phyloP scores from a whole-genome alignment of 2,329 filamentous ascomycete species.

The Aureobasidium sp. region DNA sequence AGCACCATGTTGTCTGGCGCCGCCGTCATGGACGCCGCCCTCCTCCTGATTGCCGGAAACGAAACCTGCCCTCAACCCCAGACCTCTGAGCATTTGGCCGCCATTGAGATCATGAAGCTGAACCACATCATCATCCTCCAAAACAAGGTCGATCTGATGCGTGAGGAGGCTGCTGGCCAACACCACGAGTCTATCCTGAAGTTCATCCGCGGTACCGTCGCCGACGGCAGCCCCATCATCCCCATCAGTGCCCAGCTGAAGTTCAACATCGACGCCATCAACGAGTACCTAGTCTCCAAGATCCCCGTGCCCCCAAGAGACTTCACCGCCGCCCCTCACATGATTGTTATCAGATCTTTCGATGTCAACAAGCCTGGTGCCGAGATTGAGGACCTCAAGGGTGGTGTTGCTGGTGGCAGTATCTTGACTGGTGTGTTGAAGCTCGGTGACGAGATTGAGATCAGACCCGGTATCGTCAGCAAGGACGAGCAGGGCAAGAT shows the following conservation, averaged over 20 bases:
- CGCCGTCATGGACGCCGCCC: constrained; percentile 97
- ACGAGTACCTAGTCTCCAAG: constrained; percentile 89
- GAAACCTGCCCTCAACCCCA: constrained; percentile 97
- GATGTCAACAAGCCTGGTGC: constrained; percentile 99
- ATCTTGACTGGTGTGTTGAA: constrained; percentile 96
- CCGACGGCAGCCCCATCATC: constrained; percentile 89
- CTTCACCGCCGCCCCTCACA: constrained; percentile 86
- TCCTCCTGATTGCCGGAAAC: constrained; percentile 94
- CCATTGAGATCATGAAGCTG: constrained; percentile 99
- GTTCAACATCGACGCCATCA: constrained; percentile 98
- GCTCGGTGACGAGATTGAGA: constrained; percentile 96
- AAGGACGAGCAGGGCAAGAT: constrained; percentile 90
- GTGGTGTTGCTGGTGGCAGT: constrained; percentile 93
- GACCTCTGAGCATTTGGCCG: constrained; percentile 96
- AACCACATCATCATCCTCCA: constrained; percentile 99
- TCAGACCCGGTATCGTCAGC: constrained; percentile 94
- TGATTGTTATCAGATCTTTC: constrained; percentile 99
- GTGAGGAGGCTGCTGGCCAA: constrained; percentile 83
- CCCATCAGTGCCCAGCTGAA: constrained; percentile 97
- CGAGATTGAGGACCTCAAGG: constrained; percentile 96
- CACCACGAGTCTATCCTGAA: constrained; percentile 97
- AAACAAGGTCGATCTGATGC: constrained; percentile 99
- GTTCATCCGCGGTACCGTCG: constrained; percentile 95
- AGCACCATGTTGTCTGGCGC: constrained; percentile 99
- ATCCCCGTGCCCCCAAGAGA: constrained; percentile 88